These are phyloP conservation scores for Trametes cingulata DNA, from an alignment of 768 basidiomycete genomes.

Conservation along the genomic window DNA sequence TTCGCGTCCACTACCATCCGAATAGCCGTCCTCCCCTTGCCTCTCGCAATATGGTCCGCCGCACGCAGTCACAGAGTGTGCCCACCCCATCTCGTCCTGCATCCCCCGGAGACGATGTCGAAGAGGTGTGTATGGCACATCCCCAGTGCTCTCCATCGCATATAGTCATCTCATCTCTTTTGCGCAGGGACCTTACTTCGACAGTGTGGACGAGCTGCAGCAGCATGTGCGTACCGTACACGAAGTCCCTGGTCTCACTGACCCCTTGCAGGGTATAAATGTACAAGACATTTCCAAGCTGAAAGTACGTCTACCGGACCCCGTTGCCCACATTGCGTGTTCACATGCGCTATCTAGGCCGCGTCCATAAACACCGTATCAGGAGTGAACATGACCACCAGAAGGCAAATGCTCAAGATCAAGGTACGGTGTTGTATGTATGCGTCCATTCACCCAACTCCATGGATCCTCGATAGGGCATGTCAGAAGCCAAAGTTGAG, in stretches of 20 bases:
- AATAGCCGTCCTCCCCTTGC: background rate
- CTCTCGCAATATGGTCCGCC: slow-evolving; percentile 36
- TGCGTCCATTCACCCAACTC: background rate
- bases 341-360: slow-evolving; percentile 42
- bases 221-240: slow-evolving; percentile 55
- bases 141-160: background rate
- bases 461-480: slow-evolving; percentile 54
- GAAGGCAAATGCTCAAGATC: slow-evolving; percentile 88
- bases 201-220: slow-evolving; percentile 82
- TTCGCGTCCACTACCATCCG: background rate
- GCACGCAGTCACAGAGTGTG: slow-evolving; percentile 48
- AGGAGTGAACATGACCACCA: slow-evolving; percentile 89
- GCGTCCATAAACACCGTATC: slow-evolving; percentile 84
- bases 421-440: slow-evolving; percentile 55
- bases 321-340: background rate
- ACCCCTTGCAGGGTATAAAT: slow-evolving; percentile 74
- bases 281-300: slow-evolving; percentile 94
- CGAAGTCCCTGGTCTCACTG: background rate
- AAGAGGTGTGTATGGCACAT: slow-evolving; percentile 36
- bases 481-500: slow-evolving; percentile 97
- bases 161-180: background rate
- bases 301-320: slow-evolving; percentile 51
- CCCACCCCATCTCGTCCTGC: slow-evolving; percentile 50
- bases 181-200: slow-evolving; percentile 61
- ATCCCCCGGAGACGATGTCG: slow-evolving; percentile 47